A percentile compares a stretch with the other conserved stretches of the same genome.
These are phyloP conservation scores for Fusarium verrucosum DNA, from an alignment of 2,329 filamentous ascomycete genomes.

Conservation along the genomic window DNA sequence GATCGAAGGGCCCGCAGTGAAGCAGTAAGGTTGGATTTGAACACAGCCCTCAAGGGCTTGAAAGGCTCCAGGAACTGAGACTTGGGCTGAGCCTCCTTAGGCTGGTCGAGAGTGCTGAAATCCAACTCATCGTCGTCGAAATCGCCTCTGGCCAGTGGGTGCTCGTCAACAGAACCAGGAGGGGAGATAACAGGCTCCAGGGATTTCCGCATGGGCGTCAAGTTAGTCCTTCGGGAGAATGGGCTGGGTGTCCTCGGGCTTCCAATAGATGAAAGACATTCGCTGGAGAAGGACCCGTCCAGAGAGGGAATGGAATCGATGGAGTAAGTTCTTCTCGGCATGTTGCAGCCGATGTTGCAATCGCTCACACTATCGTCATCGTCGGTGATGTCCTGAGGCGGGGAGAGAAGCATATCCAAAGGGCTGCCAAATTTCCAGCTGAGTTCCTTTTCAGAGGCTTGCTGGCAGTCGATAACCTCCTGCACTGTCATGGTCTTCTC, in stretches of 20 bases:
- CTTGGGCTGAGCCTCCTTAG: slow-evolving; percentile 48
- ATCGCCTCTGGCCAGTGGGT: slow-evolving; percentile 56
- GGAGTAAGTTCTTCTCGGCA: slow-evolving; percentile 66
- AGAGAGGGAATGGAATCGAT: slow-evolving; percentile 70
- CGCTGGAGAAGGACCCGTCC: slow-evolving; percentile 63
- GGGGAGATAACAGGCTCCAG: slow-evolving; percentile 67
- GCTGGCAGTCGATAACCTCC: slow-evolving; percentile 63
- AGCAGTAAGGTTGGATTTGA: slow-evolving; percentile 75
- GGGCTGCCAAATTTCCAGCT: slow-evolving; percentile 64
- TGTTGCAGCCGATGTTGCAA: slow-evolving; percentile 60
- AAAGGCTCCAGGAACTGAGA: slow-evolving; percentile 52
- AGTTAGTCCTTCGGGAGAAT: slow-evolving; percentile 45
- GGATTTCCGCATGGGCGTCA: slow-evolving; percentile 57
- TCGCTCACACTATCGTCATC: slow-evolving; percentile 61
- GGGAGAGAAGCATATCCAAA: slow-evolving; percentile 67
- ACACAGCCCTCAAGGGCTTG: slow-evolving; percentile 64
- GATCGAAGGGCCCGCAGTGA: slow-evolving; percentile 71
- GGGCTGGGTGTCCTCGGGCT: slow-evolving; percentile 56
- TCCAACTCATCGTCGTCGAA: slow-evolving; percentile 55
- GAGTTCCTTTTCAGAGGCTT: slow-evolving; percentile 67
- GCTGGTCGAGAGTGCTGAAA: slow-evolving; percentile 57
- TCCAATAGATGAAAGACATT: slow-evolving; percentile 59
- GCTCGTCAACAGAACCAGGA: slow-evolving; percentile 60
- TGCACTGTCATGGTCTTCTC: slow-evolving; percentile 60
- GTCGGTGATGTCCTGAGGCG: slow-evolving; percentile 66